These are phyloP conservation scores for Pulveroboletus sp. DNA, from an alignment of 768 basidiomycete genomes.

Conservation along the genomic window DNA sequence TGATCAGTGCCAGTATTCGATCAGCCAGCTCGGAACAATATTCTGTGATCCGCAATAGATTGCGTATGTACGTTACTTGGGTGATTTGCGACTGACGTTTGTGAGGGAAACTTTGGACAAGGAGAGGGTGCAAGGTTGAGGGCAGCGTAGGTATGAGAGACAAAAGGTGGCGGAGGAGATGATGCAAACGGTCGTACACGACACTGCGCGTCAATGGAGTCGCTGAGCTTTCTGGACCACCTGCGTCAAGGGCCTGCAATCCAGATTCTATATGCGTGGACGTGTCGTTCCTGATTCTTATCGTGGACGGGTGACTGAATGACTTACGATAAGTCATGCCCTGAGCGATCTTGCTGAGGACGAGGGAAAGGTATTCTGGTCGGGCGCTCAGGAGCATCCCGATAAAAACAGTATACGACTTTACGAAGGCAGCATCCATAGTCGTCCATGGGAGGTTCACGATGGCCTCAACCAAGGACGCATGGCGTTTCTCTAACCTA, in stretches of 20 bases:
- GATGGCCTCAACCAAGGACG: conserved; percentile 79
- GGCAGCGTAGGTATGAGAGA: conserved; percentile 89
- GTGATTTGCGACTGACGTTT: conserved; percentile 79
- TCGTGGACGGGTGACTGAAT: conserved; percentile 1
- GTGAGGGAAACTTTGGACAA: conserved; percentile 86
- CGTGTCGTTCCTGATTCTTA: conserved; percentile 1
- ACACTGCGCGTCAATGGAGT: conserved; percentile 73
- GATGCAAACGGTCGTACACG: conserved; percentile 84
- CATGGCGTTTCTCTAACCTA: conserved; percentile 76
- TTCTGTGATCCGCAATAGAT: conserved; percentile 72
- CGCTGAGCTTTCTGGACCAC: conserved; percentile 59
- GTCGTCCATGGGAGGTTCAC: conserved; percentile 89
- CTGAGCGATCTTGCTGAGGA: conserved; percentile 76
- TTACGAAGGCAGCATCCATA: conserved; percentile 81
- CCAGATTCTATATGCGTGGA: conserved; percentile 57
- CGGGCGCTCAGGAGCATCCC: conserved; percentile 88
- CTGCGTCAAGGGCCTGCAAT: conserved; percentile 54
- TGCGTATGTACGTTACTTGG: conserved; percentile 89
- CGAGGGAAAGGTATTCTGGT: conserved; percentile 85
- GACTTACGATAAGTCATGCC: conserved; percentile 87
- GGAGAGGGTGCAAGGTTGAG: conserved; percentile 78
- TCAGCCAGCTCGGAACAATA: conserved; percentile 89
- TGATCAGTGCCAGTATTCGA: conserved; percentile 77
- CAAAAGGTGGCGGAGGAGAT: conserved; percentile 81
- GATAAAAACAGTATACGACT: conserved; percentile 83